Percentiles rank a stretch among this genome's conserved stretches.
phyloP scores from a whole-genome alignment of 2,329 filamentous ascomycete species.

The Exophiala oligosperma region DNA sequence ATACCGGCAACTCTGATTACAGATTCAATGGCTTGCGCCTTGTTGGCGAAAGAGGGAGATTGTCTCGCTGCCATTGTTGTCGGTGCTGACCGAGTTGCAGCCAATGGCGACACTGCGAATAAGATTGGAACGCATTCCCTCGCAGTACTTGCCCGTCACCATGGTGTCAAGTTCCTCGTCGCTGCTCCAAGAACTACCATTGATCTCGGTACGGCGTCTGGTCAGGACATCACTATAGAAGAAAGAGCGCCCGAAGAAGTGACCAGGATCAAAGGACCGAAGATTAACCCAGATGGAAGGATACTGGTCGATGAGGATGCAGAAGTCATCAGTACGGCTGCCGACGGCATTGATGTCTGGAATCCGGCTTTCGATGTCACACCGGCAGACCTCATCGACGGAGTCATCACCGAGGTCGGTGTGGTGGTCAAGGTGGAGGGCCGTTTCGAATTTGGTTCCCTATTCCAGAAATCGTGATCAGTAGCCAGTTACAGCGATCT shows the following conservation, averaged over 20 bases:
- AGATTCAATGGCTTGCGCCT: slow-evolving; percentile 91
- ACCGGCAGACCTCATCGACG: slow-evolving; percentile 83
- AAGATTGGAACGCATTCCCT: slow-evolving; percentile 96
- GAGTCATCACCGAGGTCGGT: slow-evolving; percentile 88
- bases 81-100: slow-evolving; percentile 89
- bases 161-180: slow-evolving; percentile 91
- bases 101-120: slow-evolving; percentile 97
- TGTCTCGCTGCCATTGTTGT: slow-evolving; percentile 87
- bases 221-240: slow-evolving; percentile 83
- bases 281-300: slow-evolving; percentile 64
- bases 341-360: slow-evolving; percentile 79
- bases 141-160: slow-evolving; percentile 83
- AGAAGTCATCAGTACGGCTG: slow-evolving; percentile 76
- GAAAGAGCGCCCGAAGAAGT: slow-evolving; percentile 80
- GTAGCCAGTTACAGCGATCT: slow-evolving; percentile 12
- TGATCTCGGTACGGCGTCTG: slow-evolving; percentile 76
- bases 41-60: slow-evolving; percentile 63
- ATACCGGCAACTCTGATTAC: slow-evolving; percentile 92
- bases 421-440: slow-evolving; percentile 77
- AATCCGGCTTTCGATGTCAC: slow-evolving; percentile 98
- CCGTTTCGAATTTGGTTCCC: slow-evolving; percentile 59
- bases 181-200: slow-evolving; percentile 94
- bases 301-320: slow-evolving; percentile 57
- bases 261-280: slow-evolving; percentile 77
- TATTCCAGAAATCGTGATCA: slow-evolving; percentile 34